Evolutionary conservation across 306 rosid species (phyloP).

Genomic region (Quercus glauca): DNA sequence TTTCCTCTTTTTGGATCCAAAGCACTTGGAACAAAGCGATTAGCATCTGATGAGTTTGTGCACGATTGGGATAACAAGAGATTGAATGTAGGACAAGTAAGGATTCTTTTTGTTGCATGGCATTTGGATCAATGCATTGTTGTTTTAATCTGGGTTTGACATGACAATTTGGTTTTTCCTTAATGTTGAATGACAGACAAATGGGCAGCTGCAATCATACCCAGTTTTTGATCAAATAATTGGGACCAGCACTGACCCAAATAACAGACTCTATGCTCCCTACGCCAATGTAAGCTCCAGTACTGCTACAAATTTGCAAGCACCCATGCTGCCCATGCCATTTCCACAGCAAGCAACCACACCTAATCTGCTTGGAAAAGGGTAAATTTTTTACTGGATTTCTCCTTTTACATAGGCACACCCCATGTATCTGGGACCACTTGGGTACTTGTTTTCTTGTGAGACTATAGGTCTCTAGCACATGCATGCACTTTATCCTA

Average conservation of each 20-base stretch:
- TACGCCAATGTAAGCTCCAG: slow-evolving; percentile 40
- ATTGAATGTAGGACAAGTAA: slow-evolving; percentile 82
- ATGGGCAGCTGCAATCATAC: slow-evolving; percentile 47
- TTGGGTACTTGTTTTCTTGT: neutral
- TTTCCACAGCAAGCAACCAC: slow-evolving; percentile 57
- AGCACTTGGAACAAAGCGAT: slow-evolving; percentile 87
- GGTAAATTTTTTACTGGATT: slow-evolving; percentile 44
- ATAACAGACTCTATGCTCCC: slow-evolving; percentile 41
- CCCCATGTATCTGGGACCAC: neutral
- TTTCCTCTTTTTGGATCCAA: slow-evolving; percentile 27
- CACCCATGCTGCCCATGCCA: slow-evolving; percentile 23
- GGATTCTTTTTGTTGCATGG: slow-evolving; percentile 21
- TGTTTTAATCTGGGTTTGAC: neutral
- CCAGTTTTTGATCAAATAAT: slow-evolving; percentile 51
- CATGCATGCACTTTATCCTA: neutral
- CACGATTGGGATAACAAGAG: slow-evolving; percentile 88
- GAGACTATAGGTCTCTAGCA: slow-evolving; percentile 7
- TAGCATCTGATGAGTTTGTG: slow-evolving; percentile 87
- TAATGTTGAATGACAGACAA: slow-evolving; percentile 41
- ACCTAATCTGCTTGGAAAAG: slow-evolving; percentile 76
- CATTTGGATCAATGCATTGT: slow-evolving; percentile 10
- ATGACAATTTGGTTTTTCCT: slow-evolving; percentile 2
- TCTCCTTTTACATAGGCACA: slow-evolving; percentile 17
- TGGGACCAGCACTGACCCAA: slow-evolving; percentile 51
- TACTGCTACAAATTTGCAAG: slow-evolving; percentile 49